phyloP scores from a whole-genome alignment of 805 yeast species.

The Barnettozyma sp. region DNA sequence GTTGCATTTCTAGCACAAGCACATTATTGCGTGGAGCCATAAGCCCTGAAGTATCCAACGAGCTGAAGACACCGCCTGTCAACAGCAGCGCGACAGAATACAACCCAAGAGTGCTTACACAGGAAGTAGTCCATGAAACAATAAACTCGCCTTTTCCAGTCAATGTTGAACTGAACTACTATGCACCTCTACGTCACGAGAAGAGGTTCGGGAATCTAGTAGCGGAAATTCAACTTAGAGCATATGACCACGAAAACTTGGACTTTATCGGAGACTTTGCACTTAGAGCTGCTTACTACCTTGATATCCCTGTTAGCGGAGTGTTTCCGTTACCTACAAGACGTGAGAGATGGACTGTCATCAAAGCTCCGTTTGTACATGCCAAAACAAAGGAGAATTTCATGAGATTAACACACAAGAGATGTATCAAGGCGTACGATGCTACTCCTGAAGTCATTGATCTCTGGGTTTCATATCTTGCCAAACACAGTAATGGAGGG shows the following conservation, averaged over 20 bases:
- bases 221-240: conserved; percentile 69
- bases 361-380: conserved; percentile 86
- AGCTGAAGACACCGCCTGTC: conserved; percentile 7
- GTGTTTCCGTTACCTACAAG: conserved; percentile 62
- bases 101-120: conserved; percentile 32
- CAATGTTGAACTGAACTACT: conserved; percentile 73
- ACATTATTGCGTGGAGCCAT: conserved; percentile 11
- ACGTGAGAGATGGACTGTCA: conserved; percentile 89
- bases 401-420: conserved; percentile 77
- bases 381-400: conserved; percentile 94
- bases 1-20: conserved; percentile 11
- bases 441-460: conserved; percentile 81
- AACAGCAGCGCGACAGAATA: conserved; percentile 21
- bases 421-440: conserved; percentile 72
- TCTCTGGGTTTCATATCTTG: conserved; percentile 68
- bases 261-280: conserved; percentile 81
- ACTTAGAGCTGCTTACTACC: conserved; percentile 79
- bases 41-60: conserved; percentile 8
- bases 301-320: conserved; percentile 81
- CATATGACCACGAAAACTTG: conserved; percentile 62
- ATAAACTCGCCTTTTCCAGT: conserved; percentile 64
- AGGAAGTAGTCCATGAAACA: conserved; percentile 29
- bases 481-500: conserved; percentile 70
- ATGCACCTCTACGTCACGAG: conserved; percentile 69
- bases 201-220: conserved; percentile 66